Base-by-base conservation (phyloP, 2,329 filamentous ascomycete genomes). In the Verticillium albo-atrum region DNA sequence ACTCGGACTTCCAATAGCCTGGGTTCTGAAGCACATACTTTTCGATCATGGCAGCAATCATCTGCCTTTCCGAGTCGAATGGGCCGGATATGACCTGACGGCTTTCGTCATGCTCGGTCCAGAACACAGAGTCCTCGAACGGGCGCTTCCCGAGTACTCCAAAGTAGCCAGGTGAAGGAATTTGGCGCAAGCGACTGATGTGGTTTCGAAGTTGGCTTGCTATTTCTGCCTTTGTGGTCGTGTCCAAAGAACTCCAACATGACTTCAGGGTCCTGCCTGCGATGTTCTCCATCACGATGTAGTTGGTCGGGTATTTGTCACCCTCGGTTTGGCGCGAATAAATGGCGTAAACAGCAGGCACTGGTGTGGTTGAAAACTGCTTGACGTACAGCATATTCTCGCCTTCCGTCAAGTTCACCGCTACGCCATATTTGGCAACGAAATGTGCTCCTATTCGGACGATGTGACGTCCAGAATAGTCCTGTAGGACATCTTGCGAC, bases 321-420 rank as follows among this genome's bases (percentile, higher is more conserved):
- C 32, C 51, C n/a, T 53, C 20, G 10, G 42, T 6, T 47, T 25
- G n/a, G n/a, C 66, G 59, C 17, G 60, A 57, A 59, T 68, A 72
- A 55, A 73, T 62, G 9, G 71, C 70, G 58, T 67, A 74, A 25
- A 74, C 68, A 10, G 58, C 62, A 20, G 71, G 71, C n/a, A 72
- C 63, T 20, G 56, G 59, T 12, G 72, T 58, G 34, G 55, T 63
- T 17, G 67, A 69, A 10, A 59, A 54, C 34, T 65, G 57, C 27
- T 60, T 56, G 23, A 70, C 65, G 62, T 70, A 74, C 3, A 70
- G 58, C 70, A 73, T 72, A 52, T 70, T 72, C 55, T 68, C 62
- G 26, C 68, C 69, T 63, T 74, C 70, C 10, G 66, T 56, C 6
- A 69, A 62, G 30, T 64, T 57, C 54, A 70, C 63, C 64, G 67